Conservation (phyloP, 306 rosid genomes). For the Ormosia semicastrata region DNA sequence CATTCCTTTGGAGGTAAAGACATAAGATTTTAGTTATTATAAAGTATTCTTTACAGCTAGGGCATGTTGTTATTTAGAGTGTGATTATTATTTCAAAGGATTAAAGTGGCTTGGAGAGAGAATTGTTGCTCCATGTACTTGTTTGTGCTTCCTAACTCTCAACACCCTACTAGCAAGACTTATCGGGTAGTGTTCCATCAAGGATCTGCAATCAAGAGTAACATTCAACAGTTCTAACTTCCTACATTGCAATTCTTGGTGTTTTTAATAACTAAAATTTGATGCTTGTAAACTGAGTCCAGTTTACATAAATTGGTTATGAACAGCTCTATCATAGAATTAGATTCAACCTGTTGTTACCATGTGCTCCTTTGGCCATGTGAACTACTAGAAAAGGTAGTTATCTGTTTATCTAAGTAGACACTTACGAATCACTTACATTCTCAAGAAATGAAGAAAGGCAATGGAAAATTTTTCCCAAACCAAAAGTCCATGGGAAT, state of each 20-base stretch:
- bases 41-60: neutral
- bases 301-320: neutral
- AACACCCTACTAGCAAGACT: neutral
- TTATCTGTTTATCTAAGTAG: neutral
- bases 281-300: neutral
- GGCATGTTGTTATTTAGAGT: neutral
- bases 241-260: neutral
- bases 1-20: neutral
- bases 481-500: neutral
- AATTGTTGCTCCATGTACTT: neutral
- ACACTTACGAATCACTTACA: neutral
- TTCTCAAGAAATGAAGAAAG: neutral
- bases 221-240: neutral
- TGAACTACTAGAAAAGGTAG: neutral
- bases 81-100: neutral
- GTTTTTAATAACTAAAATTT: neutral
- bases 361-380: neutral
- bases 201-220: neutral
- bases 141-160: neutral
- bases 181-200: neutral
- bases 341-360: neutral
- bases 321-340: neutral
- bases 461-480: neutral
- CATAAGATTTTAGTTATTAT: neutral
- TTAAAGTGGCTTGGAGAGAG: neutral